phyloP scores from a whole-genome alignment of 768 basidiomycete genomes.

The Gloeophyllum trabeum region DNA sequence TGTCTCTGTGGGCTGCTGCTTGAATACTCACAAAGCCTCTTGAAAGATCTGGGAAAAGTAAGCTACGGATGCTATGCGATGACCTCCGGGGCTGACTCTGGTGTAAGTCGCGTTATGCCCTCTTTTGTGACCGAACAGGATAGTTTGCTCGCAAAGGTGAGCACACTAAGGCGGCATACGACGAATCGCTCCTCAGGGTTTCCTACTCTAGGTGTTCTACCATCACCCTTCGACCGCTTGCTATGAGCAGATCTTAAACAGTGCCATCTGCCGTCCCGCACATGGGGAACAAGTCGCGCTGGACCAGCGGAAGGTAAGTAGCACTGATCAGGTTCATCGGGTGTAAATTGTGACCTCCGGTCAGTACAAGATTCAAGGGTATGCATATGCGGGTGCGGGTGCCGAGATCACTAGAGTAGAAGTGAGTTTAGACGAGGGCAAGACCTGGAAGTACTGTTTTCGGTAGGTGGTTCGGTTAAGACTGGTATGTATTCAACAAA shows the following conservation, averaged over 20 bases:
- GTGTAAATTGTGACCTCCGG: neutral
- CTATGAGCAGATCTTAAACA: slow-evolving; percentile 8
- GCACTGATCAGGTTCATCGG: too few species aligned
- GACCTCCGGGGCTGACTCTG: too few species aligned
- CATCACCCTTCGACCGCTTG: slow-evolving; percentile 11
- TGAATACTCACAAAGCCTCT: too few species aligned
- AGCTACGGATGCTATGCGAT: too few species aligned
- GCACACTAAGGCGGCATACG: too few species aligned
- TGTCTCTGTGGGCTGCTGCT: too few species aligned
- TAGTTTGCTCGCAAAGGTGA: slow-evolving; percentile 9
- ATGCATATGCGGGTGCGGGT: slow-evolving; percentile 10
- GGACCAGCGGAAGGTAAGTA: too few species aligned
- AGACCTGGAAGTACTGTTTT: slow-evolving; percentile 13
- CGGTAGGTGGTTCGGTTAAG: too few species aligned
- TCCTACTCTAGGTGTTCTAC: slow-evolving; percentile 8
- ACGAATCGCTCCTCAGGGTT: too few species aligned
- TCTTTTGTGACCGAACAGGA: slow-evolving; percentile 4
- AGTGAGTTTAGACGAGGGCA: slow-evolving; percentile 11
- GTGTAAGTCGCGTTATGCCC: neutral
- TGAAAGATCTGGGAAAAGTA: too few species aligned
- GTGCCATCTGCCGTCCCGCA: neutral
- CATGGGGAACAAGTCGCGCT: neutral
- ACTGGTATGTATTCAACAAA: too few species aligned
- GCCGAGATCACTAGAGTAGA: slow-evolving; percentile 9
- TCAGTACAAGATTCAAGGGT: slow-evolving; percentile 10